Base-by-base conservation (phyloP, 2,329 filamentous ascomycete species). In the Herpomyces periplanetae region DNA sequence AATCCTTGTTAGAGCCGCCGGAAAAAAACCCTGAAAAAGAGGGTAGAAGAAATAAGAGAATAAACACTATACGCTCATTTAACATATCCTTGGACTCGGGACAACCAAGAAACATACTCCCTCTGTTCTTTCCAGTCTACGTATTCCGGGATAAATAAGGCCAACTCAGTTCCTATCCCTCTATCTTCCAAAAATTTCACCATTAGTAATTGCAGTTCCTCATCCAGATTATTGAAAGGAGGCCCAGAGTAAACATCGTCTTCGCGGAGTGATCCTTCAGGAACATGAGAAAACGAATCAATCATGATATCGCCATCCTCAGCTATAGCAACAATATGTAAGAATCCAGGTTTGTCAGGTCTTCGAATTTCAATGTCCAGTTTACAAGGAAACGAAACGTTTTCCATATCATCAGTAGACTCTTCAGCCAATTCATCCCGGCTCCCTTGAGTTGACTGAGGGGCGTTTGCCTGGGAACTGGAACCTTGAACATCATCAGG, bases 91-190 rank as follows among this genome's bases (percentile, higher is more conserved):
- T n/a, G n/a, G n/a, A n/a, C n/a, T n/a, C n/a, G n/a, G n/a, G n/a
- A n/a, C 39, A 96, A 46, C 80, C 84, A 96, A 28, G 51, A 45
- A 25, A 84, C 45, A 41, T 96, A 96, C 51, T 96, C 80, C 44
- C 59, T 64, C 55, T 91, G 75, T 55, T 96, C 80, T 60, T 96
- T 96, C 43, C 65, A 56, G 37, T 91, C 71, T 34, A 91, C 73
- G 45, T 87, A 96, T 39, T 91, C 73, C 14, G 73, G 69, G 17
- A 85, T 61, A 40, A 91, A 88, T 28, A 73, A 45, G 20, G 73
- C 75, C 31, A 96, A 52, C 23, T 61, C 54, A 30, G 63, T 59
- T 33, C 75, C 69, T 41, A 96, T 56, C 27, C 75, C 80, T 30
- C 80, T 57, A 51, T 88, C 80, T 41, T 87, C 71, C 26, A 96